Percentiles rank a stretch among this genome's conserved stretches.
These are phyloP conservation scores for Candida nitratophila DNA, from an alignment of 805 yeast genomes.

Conservation along the genomic window DNA sequence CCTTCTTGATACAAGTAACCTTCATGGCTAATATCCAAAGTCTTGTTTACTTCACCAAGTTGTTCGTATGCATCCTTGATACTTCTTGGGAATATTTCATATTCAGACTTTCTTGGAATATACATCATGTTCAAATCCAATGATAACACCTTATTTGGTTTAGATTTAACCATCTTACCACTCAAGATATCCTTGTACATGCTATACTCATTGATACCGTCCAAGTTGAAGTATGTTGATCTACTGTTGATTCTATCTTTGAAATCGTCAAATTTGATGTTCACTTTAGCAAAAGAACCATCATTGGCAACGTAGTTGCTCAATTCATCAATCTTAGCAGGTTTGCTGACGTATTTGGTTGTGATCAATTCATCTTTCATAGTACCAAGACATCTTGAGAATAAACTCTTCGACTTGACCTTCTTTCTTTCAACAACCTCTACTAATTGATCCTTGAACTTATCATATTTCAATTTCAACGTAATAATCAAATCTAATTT, in stretches of 20 bases:
- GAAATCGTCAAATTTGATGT: constrained; percentile 54
- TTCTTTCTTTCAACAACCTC: constrained; percentile 52
- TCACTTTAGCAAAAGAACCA: constrained; percentile 84
- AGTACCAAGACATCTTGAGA: constrained; percentile 27
- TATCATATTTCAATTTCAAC: constrained; percentile 55
- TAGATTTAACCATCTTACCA: constrained; percentile 25
- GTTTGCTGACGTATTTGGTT: constrained; percentile 45
- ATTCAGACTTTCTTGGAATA: constrained; percentile 52
- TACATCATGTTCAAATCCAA: constrained; percentile 62
- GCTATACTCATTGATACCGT: constrained; percentile 82
- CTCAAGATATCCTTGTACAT: constrained; percentile 22
- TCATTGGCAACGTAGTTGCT: constrained; percentile 63
- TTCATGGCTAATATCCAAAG: constrained; percentile 30
- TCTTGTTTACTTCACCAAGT: constrained; percentile 28
- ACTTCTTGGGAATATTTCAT: constrained; percentile 66
- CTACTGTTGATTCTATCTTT: constrained; percentile 50
- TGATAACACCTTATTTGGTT: constrained; percentile 59
- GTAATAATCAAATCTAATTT: constrained; percentile 63
- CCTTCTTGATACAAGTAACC: constrained; percentile 87
- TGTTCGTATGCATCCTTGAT: constrained; percentile 46
- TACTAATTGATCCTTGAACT: constrained; percentile 40
- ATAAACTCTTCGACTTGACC: constrained; percentile 23
- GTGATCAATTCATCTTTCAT: constrained; percentile 38
- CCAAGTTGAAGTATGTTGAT: constrained; percentile 43
- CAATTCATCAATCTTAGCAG: constrained; percentile 50